Evolutionary conservation across 305 asterid genomes (phyloP), one percentile per base, ranked within the genome.

Genomic region (Fraxinus sp.): DNA sequence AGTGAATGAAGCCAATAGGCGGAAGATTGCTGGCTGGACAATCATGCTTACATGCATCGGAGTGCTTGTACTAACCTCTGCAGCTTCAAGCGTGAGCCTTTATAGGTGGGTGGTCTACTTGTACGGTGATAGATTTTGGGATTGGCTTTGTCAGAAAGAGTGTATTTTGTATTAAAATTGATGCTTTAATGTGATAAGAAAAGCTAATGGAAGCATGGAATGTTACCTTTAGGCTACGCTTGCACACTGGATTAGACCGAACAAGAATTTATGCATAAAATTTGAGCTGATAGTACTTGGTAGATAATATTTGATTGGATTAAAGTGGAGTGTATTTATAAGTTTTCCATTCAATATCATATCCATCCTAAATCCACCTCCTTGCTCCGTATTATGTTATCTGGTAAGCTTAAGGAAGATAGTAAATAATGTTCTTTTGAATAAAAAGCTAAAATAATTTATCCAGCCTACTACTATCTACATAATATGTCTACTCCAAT

Each of bases 1-100:
- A 79, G 84, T 83, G 24, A 79, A 77, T 78, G 92, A 92, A 80
- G 91, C 33, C 78, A 91, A 89, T 49, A 86, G 99, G 73, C 87
- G 99, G 81, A 94, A 88, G 82, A 84, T 91, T 87, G 98, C 99
- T 86, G 98, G 99, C 62, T 96, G 98, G 98, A 88, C 98, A 37
- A 96, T 96, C 83, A 79, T 84, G 86, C 44, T 88, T 78, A 90
- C 91, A n/a, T 96, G 99, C 80, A 68, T 94, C 72, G 99, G 98
- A 22, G 94, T 90, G 78, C 89, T 92, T 82, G 10, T 93, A 79
- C 89, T 96, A 82, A 91, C 99, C 68, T 88, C 91, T 16, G 85
- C 97, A 81, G 98, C 99, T 86, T 94, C 99, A 83, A 85, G 86
- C 81, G 81, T 88, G 84, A 78, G 52, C 76, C 93, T 96, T 79